These are phyloP conservation scores for Gnomoniopsis sp. DNA, from an alignment of 2,329 filamentous ascomycete species.

Conservation along the genomic window DNA sequence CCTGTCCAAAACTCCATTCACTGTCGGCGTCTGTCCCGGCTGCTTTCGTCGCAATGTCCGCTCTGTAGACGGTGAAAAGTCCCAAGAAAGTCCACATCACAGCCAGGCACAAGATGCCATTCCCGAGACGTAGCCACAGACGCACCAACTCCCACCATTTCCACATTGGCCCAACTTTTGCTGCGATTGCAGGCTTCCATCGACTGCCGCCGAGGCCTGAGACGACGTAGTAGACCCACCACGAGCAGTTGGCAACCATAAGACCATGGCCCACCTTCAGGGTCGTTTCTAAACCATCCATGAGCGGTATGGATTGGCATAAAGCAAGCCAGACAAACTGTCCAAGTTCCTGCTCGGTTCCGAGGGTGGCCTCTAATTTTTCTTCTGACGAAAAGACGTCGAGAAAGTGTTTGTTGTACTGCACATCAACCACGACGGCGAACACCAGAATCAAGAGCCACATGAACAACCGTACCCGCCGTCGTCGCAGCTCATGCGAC, in stretches of 20 bases:
- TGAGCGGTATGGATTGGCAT: constrained; percentile 11
- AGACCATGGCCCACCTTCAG: constrained; percentile 11
- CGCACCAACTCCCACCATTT: constrained; percentile 1
- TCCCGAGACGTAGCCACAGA: constrained; percentile 13
- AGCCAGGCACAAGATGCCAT: constrained; percentile 19
- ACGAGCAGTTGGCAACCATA: constrained; percentile 17
- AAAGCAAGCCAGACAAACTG: constrained; percentile 12
- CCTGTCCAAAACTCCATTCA: constrained; percentile 30
- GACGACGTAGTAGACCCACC: constrained; percentile 18
- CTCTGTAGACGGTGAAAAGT: constrained; percentile 25
- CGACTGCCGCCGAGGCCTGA: neutral
- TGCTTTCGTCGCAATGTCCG: constrained; percentile 18
- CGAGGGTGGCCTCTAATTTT: neutral
- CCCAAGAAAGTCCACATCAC: constrained; percentile 28
- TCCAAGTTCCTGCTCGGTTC: neutral
- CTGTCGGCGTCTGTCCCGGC: constrained; percentile 22
- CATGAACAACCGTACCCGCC: constrained; percentile 18
- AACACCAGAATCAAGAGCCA: constrained; percentile 22
- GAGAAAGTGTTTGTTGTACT: constrained; percentile 19
- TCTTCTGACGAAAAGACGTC: neutral
- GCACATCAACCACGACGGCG: constrained; percentile 15
- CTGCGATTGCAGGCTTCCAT: neutral
- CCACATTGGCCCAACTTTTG: neutral
- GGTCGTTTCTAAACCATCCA: neutral
- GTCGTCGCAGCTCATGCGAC: constrained; percentile 16